Base-by-base conservation (phyloP, 768 basidiomycete genomes). In the Ramaria sp. region DNA sequence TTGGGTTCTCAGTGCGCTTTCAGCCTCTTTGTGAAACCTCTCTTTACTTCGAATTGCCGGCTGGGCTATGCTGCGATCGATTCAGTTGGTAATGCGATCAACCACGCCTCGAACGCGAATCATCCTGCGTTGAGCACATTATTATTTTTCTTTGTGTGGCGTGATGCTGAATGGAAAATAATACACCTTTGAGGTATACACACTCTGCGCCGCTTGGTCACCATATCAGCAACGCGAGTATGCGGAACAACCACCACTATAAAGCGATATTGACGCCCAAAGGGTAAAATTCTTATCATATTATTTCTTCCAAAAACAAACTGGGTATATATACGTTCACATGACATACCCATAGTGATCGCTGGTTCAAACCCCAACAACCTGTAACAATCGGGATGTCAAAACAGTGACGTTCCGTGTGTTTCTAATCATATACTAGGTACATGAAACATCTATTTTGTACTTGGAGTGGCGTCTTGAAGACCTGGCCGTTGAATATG, bases 31-130 rank as follows among this genome's bases (percentile, higher is more conserved):
- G n/a, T n/a, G n/a, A n/a, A n/a, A n/a, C n/a, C n/a, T n/a, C n/a
- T n/a, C n/a, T n/a, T n/a, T n/a, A n/a, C n/a, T n/a, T n/a, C n/a
- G n/a, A n/a, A n/a, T n/a, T n/a, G n/a, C n/a, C n/a, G n/a, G n/a
- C n/a, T n/a, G 43, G 74, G 74, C 24, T 54, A 71, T 63, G 59
- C 70, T 62, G 59, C 60, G 42, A 78, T 87, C 65, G 81, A 79
- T 20, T 78, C 76, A 44, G 67, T 73, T 28, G 62, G 68, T 4
- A 83, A 78, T 75, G 74, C 79, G 0, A 72, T 83, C 30, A 27
- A 24, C n/a, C n/a, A n/a, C 10, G 81, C 78, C 8, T 82, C 81
- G 20, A 83, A 79, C 56, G 65, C 67, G 1, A 65, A 66, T 48
- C 57, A 67, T 57, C 63, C 66, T 4, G 48, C 58, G 30, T 61